A percentile compares a stretch with the other conserved stretches of the same genome.
Conservation (phyloP, 1,284 basidiomycete species). For the Cronartium ribicola region DNA sequence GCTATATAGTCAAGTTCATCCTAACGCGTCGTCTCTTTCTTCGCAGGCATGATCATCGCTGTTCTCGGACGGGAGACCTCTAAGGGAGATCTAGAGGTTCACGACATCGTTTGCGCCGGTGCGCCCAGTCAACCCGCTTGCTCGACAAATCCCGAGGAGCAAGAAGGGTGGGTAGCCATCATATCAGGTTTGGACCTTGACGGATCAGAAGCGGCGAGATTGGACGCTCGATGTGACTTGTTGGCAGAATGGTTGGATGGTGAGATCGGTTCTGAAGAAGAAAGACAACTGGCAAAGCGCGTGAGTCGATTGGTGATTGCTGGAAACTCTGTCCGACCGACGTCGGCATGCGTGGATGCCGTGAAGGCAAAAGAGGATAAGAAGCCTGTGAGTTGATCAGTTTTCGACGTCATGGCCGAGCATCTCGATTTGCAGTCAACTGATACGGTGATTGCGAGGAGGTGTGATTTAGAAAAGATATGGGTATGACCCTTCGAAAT, state of each 20-base stretch:
- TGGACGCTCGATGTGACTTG: background rate
- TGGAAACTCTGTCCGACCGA: slow-evolving; percentile 68
- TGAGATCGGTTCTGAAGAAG: slow-evolving; percentile 50
- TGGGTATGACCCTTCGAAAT: slow-evolving; percentile 61
- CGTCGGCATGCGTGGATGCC: background rate
- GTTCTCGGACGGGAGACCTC: slow-evolving; percentile 16
- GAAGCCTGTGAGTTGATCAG: background rate
- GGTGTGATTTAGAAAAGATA: slow-evolving; percentile 55
- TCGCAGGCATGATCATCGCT: slow-evolving; percentile 21
- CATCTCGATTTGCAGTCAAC: no score
- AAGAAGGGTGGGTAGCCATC: slow-evolving; percentile 15
- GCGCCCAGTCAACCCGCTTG: background rate
- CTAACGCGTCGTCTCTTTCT: background rate
- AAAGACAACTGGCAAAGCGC: slow-evolving; percentile 63
- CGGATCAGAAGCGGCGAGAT: background rate
- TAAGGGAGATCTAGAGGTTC: slow-evolving; percentile 28
- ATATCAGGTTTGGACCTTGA: slow-evolving; percentile 38
- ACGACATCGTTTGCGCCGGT: slow-evolving; percentile 14
- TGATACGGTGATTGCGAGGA: background rate
- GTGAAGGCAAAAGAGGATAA: slow-evolving; percentile 1
- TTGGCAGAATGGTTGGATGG: slow-evolving; percentile 33
- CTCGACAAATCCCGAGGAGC: background rate
- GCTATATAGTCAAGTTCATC: background rate
- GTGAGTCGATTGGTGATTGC: slow-evolving; percentile 78
- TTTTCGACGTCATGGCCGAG: background rate